phyloP scores from a whole-genome alignment of 495 filamentous ascomycete genomes.

The Lasiosphaeria ovina region DNA sequence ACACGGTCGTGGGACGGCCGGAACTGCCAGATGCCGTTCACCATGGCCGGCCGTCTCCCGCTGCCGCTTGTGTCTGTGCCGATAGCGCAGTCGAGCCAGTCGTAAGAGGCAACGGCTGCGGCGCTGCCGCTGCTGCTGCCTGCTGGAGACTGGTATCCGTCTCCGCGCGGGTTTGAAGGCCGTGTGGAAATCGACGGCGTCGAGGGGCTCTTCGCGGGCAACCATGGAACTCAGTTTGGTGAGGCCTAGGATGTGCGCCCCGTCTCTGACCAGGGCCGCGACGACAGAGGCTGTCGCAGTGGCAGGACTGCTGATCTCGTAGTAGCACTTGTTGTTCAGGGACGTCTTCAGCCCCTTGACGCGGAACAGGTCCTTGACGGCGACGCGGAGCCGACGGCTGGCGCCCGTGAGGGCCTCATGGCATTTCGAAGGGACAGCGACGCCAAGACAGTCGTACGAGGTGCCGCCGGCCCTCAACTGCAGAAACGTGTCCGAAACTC shows the following conservation, averaged over 20 bases:
- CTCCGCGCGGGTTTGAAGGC: constrained; percentile 52
- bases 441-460: constrained; percentile 2
- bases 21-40: constrained; percentile 9
- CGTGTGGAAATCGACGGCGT: constrained; percentile 32
- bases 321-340: constrained; percentile 11
- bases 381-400: constrained; percentile 8
- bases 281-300: constrained; percentile 2
- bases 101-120: constrained; percentile 43
- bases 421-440: constrained; percentile 9
- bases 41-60: constrained; percentile 1
- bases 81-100: constrained; percentile 48
- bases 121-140: constrained; percentile 43
- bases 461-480: background rate
- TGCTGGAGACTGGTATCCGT: constrained; percentile 48
- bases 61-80: constrained; percentile 37
- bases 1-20: constrained; percentile 3
- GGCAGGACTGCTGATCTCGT: constrained; percentile 5
- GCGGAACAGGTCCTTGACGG: constrained; percentile 13
- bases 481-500: background rate
- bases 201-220: constrained; percentile 10
- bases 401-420: background rate
- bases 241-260: constrained; percentile 17
- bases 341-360: constrained; percentile 14
- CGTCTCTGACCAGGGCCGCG: background rate
- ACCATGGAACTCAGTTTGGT: constrained; percentile 15